Percentiles rank a stretch among this genome's conserved stretches.
Evolutionary conservation across 192 early-diverging fungal species (phyloP).

Genomic region (Lobulomyces angularis): DNA sequence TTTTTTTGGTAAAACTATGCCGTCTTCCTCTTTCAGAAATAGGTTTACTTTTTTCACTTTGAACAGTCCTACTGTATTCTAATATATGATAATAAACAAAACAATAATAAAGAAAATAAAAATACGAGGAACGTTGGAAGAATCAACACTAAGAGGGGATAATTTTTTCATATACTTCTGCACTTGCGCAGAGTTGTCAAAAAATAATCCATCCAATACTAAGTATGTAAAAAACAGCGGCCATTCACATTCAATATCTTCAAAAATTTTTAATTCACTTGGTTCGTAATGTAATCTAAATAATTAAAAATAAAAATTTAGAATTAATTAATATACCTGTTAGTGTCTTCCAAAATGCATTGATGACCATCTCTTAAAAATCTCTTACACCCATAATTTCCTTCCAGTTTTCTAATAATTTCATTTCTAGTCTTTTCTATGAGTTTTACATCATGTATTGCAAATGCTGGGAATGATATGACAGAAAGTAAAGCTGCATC

Average conservation of each 20-base stretch:
- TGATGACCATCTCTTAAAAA: slow-evolving; percentile 83
- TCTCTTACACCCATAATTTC: slow-evolving; percentile 69
- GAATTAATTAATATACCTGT: slow-evolving; percentile 11
- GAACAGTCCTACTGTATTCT: no score
- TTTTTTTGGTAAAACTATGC: no score
- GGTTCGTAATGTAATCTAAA: slow-evolving; percentile 68
- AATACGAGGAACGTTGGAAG: slow-evolving; percentile 23
- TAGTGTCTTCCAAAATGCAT: slow-evolving; percentile 60
- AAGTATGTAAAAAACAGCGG: slow-evolving; percentile 82
- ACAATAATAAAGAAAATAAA: no score
- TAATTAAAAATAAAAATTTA: neutral
- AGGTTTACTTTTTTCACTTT: no score
- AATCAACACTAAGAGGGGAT: slow-evolving; percentile 59
- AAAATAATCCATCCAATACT: slow-evolving; percentile 69
- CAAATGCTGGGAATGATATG: slow-evolving; percentile 83
- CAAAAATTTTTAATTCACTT: slow-evolving; percentile 69
- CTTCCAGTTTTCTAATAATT: slow-evolving; percentile 68
- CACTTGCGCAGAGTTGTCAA: slow-evolving; percentile 46
- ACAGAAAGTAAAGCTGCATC: slow-evolving; percentile 72
- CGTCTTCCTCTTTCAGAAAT: no score
- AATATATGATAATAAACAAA: no score
- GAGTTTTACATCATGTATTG: slow-evolving; percentile 53
- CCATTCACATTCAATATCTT: slow-evolving; percentile 80
- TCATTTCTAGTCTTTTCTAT: slow-evolving; percentile 54
- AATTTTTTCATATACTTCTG: slow-evolving; percentile 59